These are phyloP conservation scores for Penicillium sp. DNA, from an alignment of 2,329 filamentous ascomycete genomes.

Conservation along the genomic window DNA sequence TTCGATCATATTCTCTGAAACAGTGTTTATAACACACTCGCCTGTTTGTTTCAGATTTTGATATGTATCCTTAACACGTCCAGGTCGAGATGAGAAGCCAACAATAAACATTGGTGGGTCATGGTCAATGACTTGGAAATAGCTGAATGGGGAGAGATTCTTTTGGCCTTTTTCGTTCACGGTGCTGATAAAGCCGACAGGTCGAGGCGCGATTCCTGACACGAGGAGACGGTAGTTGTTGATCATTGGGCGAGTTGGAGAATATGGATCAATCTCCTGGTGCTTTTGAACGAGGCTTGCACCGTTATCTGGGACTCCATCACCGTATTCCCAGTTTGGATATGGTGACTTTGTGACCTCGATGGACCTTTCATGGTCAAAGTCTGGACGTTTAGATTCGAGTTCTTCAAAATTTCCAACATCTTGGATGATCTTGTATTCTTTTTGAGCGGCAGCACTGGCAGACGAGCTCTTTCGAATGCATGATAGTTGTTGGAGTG, in stretches of 20 bases:
- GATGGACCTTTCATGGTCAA: constrained; percentile 27
- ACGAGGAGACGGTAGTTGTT: constrained; percentile 92
- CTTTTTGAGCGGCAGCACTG: constrained; percentile 4
- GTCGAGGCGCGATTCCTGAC: constrained; percentile 74
- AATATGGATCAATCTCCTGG: constrained; percentile 77
- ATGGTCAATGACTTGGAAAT: constrained; percentile 77
- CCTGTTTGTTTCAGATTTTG: constrained; percentile 67
- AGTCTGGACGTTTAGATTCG: constrained; percentile 37
- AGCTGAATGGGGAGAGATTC: constrained; percentile 83
- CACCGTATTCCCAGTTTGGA: constrained; percentile 32
- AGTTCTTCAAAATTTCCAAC: constrained; percentile 28
- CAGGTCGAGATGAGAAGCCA: constrained; percentile 57
- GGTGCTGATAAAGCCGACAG: constrained; percentile 66
- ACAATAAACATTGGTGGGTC: constrained; percentile 82
- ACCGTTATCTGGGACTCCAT: constrained; percentile 18
- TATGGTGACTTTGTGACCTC: constrained; percentile 38
- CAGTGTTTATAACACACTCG: constrained; percentile 84
- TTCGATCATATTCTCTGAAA: constrained; percentile 79
- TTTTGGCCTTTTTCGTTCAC: constrained; percentile 60
- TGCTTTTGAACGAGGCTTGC: constrained; percentile 20
- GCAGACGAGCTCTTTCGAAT: constrained; percentile 8
- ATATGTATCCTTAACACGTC: constrained; percentile 72
- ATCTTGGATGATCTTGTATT: constrained; percentile 24
- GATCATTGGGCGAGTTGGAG: constrained; percentile 61
- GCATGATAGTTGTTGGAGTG: not conserved